Percentiles rank a stretch among this genome's conserved stretches.
Evolutionary conservation across 2,329 filamentous ascomycete genomes (phyloP).

Genomic region (Alternaria arbusti): DNA sequence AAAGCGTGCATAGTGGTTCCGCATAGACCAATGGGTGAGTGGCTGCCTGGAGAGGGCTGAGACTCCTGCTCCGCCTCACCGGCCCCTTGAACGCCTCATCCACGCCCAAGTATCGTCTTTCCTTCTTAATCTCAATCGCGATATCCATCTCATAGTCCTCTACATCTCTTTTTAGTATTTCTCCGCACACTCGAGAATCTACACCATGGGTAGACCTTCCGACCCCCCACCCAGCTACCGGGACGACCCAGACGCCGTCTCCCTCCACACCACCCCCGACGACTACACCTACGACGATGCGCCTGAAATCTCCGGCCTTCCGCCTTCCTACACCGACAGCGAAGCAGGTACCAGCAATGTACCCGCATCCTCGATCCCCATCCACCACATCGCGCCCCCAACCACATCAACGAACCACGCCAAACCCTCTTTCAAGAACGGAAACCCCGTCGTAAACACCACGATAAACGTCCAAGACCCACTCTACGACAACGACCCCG

Average conservation of each 20-base stretch:
- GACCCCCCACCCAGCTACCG: conserved; percentile 32
- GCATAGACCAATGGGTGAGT: conserved; percentile 18
- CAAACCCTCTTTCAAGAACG: conserved; percentile 27
- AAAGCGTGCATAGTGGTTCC: conserved; percentile 4
- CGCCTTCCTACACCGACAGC: conserved; percentile 47
- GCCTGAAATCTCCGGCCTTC: conserved; percentile 38
- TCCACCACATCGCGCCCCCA: conserved; percentile 37
- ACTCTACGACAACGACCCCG: conserved; percentile 42
- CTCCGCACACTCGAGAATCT: not conserved
- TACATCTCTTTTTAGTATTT: not conserved
- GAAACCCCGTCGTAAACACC: conserved; percentile 35
- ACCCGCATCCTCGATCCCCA: conserved; percentile 15
- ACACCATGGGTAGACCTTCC: conserved; percentile 41
- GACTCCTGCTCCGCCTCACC: conserved; percentile 32
- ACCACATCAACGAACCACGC: conserved; percentile 38
- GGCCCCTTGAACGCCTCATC: conserved; percentile 17
- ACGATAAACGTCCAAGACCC: conserved; percentile 38
- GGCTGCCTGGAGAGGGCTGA: conserved; percentile 32
- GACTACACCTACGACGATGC: conserved; percentile 48
- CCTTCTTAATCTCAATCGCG: not conserved
- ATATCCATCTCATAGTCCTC: not conserved
- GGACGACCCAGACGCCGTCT: conserved; percentile 48
- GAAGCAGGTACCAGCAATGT: conserved; percentile 24
- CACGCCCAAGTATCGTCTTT: conserved; percentile 10
- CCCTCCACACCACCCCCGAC: conserved; percentile 48